Evolutionary conservation across 768 basidiomycete genomes (phyloP), one percentile per base, ranked within the genome.

Genomic region (Pulveroboletus sp.): DNA sequence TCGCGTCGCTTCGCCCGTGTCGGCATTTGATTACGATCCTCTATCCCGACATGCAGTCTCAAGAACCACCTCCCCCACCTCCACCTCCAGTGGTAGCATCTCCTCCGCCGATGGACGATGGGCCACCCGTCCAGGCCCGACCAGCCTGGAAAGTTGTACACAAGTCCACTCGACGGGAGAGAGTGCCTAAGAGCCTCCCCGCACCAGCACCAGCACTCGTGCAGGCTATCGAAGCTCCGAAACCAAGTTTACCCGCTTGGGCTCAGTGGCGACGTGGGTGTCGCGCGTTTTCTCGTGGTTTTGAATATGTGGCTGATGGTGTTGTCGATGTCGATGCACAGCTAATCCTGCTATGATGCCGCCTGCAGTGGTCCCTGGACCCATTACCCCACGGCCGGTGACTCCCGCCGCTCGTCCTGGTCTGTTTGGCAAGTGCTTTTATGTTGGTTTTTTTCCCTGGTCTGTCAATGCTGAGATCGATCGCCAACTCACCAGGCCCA

Each of bases 191-290:
- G 58, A 60, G 69, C 17, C 74, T 68, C 71, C 11, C 73, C 71
- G 15, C 73, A 61, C 61, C 61, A 0, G 39, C 43, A 0, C 74
- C 74, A 6, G 44, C 59, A 2, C 58, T 67, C 0, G 52, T 65
- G 8, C 69, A 74, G 10, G 75, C 76, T 0, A 69, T 73, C 26
- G 73, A 72, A 26, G 68, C 73, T 10, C 72, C 79, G 0, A 77
- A 79, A 58, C 75, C 77, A 0, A 76, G 77, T 32, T 17, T 80
- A 27, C 86, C 87, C n/a, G 79, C 89, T 1, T 91, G 89, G 89
- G 81, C 88, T 0, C 86, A 89, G 58, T 91, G 88, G 89, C 76
- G 82, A 73, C 89, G 88, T 91, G 63, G 30, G 55, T 55, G 8
- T 36, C 15, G 37, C 33, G 18, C 15, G 18, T 28, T 5, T 18